Evolutionary conservation across 768 basidiomycete genomes (phyloP).

Genomic region (Lentinula edodes): DNA sequence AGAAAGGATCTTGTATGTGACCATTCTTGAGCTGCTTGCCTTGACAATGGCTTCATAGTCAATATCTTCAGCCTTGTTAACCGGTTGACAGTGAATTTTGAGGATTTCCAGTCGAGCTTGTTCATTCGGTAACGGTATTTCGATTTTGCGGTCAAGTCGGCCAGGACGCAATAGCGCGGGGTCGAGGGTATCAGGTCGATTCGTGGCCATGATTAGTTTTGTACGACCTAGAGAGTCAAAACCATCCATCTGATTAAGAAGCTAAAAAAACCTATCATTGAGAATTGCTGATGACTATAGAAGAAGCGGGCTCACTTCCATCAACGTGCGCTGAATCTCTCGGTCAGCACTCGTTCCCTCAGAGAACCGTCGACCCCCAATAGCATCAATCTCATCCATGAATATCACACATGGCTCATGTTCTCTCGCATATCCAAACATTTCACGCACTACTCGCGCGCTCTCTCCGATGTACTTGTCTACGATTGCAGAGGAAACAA

Average conservation of each 20-base stretch:
- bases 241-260: slow-evolving; percentile 99
- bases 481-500: slow-evolving; percentile 96
- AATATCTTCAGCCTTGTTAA: slow-evolving; percentile 93
- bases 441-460: slow-evolving; percentile 92
- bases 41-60: slow-evolving; percentile 99
- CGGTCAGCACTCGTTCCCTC: slow-evolving; percentile 98
- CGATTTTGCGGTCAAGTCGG: slow-evolving; percentile 94
- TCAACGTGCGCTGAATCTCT: slow-evolving; percentile 96
- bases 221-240: slow-evolving; percentile 95
- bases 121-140: slow-evolving; percentile 96
- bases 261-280: slow-evolving; percentile 22
- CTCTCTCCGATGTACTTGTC: slow-evolving; percentile 99
- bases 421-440: slow-evolving; percentile 97
- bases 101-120: slow-evolving; percentile 94
- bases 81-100: slow-evolving; percentile 92
- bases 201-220: slow-evolving; percentile 99
- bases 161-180: slow-evolving; percentile 95
- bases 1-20: background rate
- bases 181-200: slow-evolving; percentile 96
- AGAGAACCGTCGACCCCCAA: slow-evolving; percentile 85
- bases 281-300: background rate
- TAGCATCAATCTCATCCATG: slow-evolving; percentile 98
- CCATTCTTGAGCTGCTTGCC: slow-evolving; percentile 30
- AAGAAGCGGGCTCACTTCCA: slow-evolving; percentile 64
- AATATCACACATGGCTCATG: slow-evolving; percentile 99